Conservation (phyloP, 805 yeast species). For the Candida yuanshanica region DNA sequence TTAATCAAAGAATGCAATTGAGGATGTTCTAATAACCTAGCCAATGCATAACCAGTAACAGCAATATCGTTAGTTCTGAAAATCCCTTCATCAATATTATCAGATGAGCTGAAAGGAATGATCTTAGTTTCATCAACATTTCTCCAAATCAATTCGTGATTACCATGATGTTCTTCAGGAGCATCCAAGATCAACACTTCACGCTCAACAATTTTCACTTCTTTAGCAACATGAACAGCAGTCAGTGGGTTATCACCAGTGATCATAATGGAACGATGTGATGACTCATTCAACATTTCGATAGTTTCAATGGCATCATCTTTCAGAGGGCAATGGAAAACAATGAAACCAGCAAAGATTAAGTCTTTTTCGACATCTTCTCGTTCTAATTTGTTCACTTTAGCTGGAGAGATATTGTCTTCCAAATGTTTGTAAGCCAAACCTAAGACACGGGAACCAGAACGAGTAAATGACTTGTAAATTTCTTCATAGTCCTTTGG, state of each 20-base stretch:
- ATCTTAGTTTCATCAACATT: slow-evolving; percentile 70
- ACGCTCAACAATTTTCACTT: slow-evolving; percentile 81
- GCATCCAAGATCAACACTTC: slow-evolving; percentile 82
- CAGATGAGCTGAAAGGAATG: slow-evolving; percentile 59
- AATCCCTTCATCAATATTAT: slow-evolving; percentile 47
- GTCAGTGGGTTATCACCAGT: slow-evolving; percentile 99
- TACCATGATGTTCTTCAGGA: slow-evolving; percentile 62
- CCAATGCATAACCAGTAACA: slow-evolving; percentile 87
- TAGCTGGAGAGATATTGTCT: slow-evolving; percentile 39
- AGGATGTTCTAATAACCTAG: slow-evolving; percentile 55
- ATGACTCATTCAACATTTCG: slow-evolving; percentile 87
- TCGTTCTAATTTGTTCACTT: slow-evolving; percentile 59
- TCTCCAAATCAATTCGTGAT: slow-evolving; percentile 72
- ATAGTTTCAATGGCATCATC: slow-evolving; percentile 87
- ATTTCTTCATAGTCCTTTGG: slow-evolving; percentile 81
- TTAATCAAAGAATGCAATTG: slow-evolving; percentile 71
- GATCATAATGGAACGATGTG: slow-evolving; percentile 95
- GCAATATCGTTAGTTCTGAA: slow-evolving; percentile 77
- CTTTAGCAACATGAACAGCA: slow-evolving; percentile 95
- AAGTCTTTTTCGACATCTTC: slow-evolving; percentile 70
- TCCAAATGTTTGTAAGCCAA: slow-evolving; percentile 77
- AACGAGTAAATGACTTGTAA: slow-evolving; percentile 85
- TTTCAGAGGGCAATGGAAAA: slow-evolving; percentile 96
- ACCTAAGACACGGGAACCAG: slow-evolving; percentile 97
- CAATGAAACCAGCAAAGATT: slow-evolving; percentile 85